Evolutionary conservation across 495 filamentous ascomycete genomes (phyloP).

Genomic region (Neurospora hispaniola): DNA sequence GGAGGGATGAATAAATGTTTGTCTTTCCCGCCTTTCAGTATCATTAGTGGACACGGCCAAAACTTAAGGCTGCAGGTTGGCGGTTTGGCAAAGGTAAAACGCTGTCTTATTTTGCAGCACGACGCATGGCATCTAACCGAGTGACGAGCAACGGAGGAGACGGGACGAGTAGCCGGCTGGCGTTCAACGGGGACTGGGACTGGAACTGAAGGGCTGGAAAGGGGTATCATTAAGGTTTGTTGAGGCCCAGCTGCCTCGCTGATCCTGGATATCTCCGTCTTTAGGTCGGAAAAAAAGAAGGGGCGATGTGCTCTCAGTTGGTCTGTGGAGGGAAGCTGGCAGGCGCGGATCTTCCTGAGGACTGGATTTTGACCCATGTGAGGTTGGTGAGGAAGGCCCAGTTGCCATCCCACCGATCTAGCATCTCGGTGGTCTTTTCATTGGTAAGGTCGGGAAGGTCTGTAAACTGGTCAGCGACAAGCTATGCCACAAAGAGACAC

Average conservation of each 20-base stretch:
- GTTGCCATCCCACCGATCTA: conserved; percentile 40
- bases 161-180: neutral
- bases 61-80: neutral
- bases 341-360: conserved; percentile 41
- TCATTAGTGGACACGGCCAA: neutral
- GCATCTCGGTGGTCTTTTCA: conserved; percentile 31
- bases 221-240: conserved; percentile 8
- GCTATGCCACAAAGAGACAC: neutral
- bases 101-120: neutral
- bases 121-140: neutral
- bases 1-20: neutral
- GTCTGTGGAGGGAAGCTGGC: conserved; percentile 56
- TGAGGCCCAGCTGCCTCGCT: conserved; percentile 3
- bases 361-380: conserved; percentile 49
- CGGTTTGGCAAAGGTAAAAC: neutral
- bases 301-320: conserved; percentile 8
- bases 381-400: conserved; percentile 46
- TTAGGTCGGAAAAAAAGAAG: neutral
- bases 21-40: neutral
- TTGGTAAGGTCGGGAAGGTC: conserved; percentile 41
- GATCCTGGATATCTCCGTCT: neutral
- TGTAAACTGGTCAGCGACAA: conserved; percentile 16
- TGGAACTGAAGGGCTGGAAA: neutral
- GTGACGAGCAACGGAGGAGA: neutral
- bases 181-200: neutral